These are phyloP conservation scores for Chlamydomonas incerta DNA, from an alignment of 139 green algal genomes.

Conservation along the genomic window DNA sequence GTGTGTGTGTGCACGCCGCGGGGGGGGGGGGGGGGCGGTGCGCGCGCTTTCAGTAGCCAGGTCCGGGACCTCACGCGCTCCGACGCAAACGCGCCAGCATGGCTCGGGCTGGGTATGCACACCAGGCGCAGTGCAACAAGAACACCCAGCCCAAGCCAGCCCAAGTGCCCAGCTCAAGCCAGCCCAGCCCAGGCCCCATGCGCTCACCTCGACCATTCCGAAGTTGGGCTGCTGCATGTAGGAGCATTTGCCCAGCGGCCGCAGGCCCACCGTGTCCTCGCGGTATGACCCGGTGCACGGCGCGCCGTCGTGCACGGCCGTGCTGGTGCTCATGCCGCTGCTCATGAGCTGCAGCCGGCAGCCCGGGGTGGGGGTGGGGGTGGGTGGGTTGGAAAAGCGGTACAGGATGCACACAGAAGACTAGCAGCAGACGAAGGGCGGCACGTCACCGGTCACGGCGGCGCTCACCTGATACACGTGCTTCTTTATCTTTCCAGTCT, in stretches of 20 bases:
- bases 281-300: slow-evolving; percentile 47
- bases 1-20: neutral
- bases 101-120: too few species aligned
- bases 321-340: slow-evolving; percentile 62
- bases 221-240: slow-evolving; percentile 60
- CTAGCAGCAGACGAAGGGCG: too few species aligned
- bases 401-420: too few species aligned
- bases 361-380: neutral
- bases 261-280: slow-evolving; percentile 62
- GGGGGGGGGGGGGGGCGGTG: neutral
- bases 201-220: slow-evolving; percentile 58
- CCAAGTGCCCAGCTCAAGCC: too few species aligned
- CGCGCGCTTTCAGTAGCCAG: neutral
- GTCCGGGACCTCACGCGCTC: too few species aligned
- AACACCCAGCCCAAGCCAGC: too few species aligned
- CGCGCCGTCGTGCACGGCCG: slow-evolving; percentile 32
- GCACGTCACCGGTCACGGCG: too few species aligned
- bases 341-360: slow-evolving; percentile 58
- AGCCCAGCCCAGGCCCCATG: too few species aligned
- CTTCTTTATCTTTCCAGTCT: slow-evolving; percentile 44
- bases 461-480: slow-evolving; percentile 67
- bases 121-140: too few species aligned
- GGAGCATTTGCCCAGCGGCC: slow-evolving; percentile 61
- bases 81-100: too few species aligned
- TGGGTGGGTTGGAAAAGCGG: neutral